phyloP scores from a whole-genome alignment of 371 early-diverging fungal species.

The Lichtheimia ornata region DNA sequence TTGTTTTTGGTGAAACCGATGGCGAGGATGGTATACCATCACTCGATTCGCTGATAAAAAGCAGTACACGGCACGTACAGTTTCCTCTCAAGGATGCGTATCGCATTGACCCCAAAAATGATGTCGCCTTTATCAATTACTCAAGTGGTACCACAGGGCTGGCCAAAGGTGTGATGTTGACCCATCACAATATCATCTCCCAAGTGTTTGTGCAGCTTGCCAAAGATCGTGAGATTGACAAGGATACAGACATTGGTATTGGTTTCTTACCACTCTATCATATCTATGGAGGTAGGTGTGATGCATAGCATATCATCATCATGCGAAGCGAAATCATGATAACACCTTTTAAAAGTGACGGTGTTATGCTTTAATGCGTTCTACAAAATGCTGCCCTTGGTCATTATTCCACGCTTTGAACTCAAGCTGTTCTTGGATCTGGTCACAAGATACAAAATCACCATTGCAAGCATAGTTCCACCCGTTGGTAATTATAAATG shows the following conservation, averaged over 20 bases:
- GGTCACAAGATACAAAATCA: constrained; percentile 70
- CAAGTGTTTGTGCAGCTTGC: constrained; percentile 8
- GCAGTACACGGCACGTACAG: constrained; percentile 14
- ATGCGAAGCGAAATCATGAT: no score
- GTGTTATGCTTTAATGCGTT: constrained; percentile 29
- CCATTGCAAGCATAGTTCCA: constrained; percentile 76
- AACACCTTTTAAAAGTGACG: constrained; percentile 20
- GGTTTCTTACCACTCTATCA: constrained; percentile 84
- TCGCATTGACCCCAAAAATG: constrained; percentile 30
- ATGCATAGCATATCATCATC: no score
- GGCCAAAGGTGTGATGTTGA: constrained; percentile 47
- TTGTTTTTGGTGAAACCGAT: constrained; percentile 54
- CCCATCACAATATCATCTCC: constrained; percentile 29
- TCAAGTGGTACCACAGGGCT: constrained; percentile 88
- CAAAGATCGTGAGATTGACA: constrained; percentile 17
- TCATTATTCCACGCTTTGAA: constrained; percentile 71
- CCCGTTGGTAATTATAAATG: constrained; percentile 58
- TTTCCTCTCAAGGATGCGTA: constrained; percentile 10
- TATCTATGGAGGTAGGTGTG: constrained; percentile 60
- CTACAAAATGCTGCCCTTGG: constrained; percentile 40
- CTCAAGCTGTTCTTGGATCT: constrained; percentile 54
- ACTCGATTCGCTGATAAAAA: constrained; percentile 13
- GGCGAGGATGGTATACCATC: constrained; percentile 29
- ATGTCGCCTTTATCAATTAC: constrained; percentile 84
- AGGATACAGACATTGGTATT: constrained; percentile 49